Evolutionary conservation across 2,329 filamentous ascomycete genomes (phyloP).

Genomic region (Microcyclospora pomicola): DNA sequence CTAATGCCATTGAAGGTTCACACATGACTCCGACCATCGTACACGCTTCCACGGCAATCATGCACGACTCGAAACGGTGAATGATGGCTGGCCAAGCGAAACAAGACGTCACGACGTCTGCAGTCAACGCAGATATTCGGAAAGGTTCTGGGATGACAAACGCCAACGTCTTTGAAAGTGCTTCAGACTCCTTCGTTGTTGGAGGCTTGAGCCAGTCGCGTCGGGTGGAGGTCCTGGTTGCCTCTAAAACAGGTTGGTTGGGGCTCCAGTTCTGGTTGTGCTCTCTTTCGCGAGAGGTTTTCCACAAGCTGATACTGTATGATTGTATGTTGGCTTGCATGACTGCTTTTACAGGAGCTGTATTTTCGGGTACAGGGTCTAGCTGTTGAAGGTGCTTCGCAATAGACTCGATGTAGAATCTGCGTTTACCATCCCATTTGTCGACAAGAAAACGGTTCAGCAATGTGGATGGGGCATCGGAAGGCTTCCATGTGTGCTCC

Average conservation of each 20-base stretch:
- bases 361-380: conserved; percentile 49
- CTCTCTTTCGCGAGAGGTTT: conserved; percentile 36
- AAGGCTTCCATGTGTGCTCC: conserved; percentile 32
- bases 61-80: conserved; percentile 64
- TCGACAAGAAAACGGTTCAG: conserved; percentile 29
- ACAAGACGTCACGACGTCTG: conserved; percentile 55
- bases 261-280: conserved; percentile 39
- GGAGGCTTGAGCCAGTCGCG: conserved; percentile 69
- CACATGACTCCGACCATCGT: conserved; percentile 50
- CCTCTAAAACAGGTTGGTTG: conserved; percentile 70
- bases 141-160: conserved; percentile 56
- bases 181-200: conserved; percentile 33
- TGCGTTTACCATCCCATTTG: conserved; percentile 43
- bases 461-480: conserved; percentile 18
- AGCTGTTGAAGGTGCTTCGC: conserved; percentile 43
- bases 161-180: conserved; percentile 28
- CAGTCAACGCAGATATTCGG: conserved; percentile 57
- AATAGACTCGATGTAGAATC: conserved; percentile 39
- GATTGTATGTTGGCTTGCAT: conserved; percentile 48
- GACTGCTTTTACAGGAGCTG: conserved; percentile 34
- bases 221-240: conserved; percentile 59
- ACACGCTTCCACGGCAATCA: conserved; percentile 69
- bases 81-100: conserved; percentile 74
- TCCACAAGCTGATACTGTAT: conserved; percentile 67
- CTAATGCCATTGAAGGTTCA: conserved; percentile 57